Base-by-base conservation (phyloP, 2,329 filamentous ascomycete genomes). In the Pestalotiopsis sp. region DNA sequence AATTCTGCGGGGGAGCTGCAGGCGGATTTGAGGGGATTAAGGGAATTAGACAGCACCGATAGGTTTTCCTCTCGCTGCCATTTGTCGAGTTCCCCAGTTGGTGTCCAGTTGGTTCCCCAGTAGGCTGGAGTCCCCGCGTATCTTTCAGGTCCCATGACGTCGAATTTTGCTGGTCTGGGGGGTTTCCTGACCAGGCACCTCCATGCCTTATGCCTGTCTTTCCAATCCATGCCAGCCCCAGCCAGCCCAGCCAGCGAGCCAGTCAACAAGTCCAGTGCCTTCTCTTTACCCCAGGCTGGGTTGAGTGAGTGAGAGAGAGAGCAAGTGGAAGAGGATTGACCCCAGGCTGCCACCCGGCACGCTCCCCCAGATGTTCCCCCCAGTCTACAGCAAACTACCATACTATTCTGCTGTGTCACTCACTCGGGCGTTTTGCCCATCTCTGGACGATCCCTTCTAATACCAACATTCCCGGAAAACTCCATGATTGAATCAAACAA, bases 401-500 rank as follows among this genome's bases (percentile, higher is more conserved):
- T 7, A 39, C 61, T n/a, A 38, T 69, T 59, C 63, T 68, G 65
- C 52, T 25, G 20, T 57, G 36, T n/a, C 68, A 68, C 67, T 69
- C 57, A 65, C 71, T 77, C 75, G 75, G 72, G 73, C 75, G 73
- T 76, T 75, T 75, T 77, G 71, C 72, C 75, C 74, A 71, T 74
- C 72, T 75, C 71, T 69, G 72, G 73, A 73, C 45, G 68, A 74
- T 71, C 67, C 58, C 23, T 69, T 67, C 66, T 67, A 67, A 59
- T 63, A 67, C 38, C 66, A 39, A 49, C 31, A 17, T 57, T 41
- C 57, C 66, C 57, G 27, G 66, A 52, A n/a, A 52, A 52, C 45
- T 52, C 14, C 7, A n/a, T 66, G 36, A 20, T 38, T 58, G 52
- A 67, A 38, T 36, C 31, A 36, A 36, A 36, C 31, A 36, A 36